Evolutionary conservation across 306 rosid species (phyloP).

Genomic region (Pachyrhizus erosus): DNA sequence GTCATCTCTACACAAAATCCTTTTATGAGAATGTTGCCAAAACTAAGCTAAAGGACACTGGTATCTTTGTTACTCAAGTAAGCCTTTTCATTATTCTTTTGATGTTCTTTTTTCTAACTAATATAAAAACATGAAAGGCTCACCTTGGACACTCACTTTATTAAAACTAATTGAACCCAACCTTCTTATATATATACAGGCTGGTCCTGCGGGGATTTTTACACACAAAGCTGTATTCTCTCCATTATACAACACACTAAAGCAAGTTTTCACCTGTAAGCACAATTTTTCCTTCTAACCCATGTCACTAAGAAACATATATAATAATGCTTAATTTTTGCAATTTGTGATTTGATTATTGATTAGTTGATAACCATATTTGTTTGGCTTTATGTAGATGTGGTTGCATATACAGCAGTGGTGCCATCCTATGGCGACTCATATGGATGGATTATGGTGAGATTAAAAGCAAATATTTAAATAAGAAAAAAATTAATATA

Average conservation of each 20-base stretch:
- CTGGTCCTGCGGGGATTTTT: background rate
- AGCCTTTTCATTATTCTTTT: background rate
- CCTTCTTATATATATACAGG: background rate
- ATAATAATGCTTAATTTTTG: no score
- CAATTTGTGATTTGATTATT: no score
- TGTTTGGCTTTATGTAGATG: no score
- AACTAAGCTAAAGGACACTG: conserved; percentile 10
- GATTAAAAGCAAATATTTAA: background rate
- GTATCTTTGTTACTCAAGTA: conserved; percentile 14
- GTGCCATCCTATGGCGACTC: background rate
- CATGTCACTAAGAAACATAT: no score
- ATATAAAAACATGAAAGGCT: background rate
- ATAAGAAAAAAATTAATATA: no score
- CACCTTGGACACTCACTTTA: background rate
- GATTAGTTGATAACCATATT: no score
- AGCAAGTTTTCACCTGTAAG: conserved; percentile 19
- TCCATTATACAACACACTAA: background rate
- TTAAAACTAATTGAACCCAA: no score
- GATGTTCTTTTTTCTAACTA: background rate
- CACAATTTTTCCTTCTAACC: background rate
- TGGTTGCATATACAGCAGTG: no score
- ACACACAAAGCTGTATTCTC: background rate
- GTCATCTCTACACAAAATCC: background rate
- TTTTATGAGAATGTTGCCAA: conserved; percentile 7
- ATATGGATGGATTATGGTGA: conserved; percentile 18